Base-by-base conservation (phyloP, 352 stramenopile species). In the Pythium aphanidermatum region DNA sequence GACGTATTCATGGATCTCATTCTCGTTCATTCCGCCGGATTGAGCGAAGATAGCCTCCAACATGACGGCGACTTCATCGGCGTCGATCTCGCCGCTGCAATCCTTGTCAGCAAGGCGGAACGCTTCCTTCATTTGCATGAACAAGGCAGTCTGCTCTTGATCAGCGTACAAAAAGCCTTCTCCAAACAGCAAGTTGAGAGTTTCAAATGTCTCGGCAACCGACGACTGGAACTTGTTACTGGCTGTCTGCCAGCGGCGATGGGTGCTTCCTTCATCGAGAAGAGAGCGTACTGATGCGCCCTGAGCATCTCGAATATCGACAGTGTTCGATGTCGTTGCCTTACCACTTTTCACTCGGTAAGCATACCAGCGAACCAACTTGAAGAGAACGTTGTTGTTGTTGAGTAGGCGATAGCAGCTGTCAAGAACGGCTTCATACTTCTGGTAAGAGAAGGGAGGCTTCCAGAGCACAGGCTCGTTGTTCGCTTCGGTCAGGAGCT, bases 61-160 rank as follows among this genome's bases (percentile, higher is more conserved):
- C 76, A 92, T 86, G 17, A 75, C 59, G 0, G 69, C 68, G 8
- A 92, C 80, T 51, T 92, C 80, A 24, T 88, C 74, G 0, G 74
- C 75, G 26, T 92, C 73, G 26, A 90, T 86, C 41, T 92, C 80
- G 6, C 80, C 80, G 26, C 75, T 89, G 52, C 80, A 85, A 30
- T 92, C 80, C 44, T 72, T 83, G 51, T 92, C 80, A 0, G 77
- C 80, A 1, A 86, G 46, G 11, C 80, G 71, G 53, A 92, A 92
- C 0, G 80, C 80, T 41, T 92, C 77, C 44, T 92, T 92, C 66
- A 92, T 92, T 50, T 92, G 80, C 80, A 92, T 87, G 51, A 90
- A 92, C 41, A 92, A 58, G 11, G 80, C 80, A 0, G 80, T 92
- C 36, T 92, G 73, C 17, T 92, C 80, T 20, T 74, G 68, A 26